Conservation (phyloP, 2,329 filamentous ascomycete species). For the Neonectria sp. region DNA sequence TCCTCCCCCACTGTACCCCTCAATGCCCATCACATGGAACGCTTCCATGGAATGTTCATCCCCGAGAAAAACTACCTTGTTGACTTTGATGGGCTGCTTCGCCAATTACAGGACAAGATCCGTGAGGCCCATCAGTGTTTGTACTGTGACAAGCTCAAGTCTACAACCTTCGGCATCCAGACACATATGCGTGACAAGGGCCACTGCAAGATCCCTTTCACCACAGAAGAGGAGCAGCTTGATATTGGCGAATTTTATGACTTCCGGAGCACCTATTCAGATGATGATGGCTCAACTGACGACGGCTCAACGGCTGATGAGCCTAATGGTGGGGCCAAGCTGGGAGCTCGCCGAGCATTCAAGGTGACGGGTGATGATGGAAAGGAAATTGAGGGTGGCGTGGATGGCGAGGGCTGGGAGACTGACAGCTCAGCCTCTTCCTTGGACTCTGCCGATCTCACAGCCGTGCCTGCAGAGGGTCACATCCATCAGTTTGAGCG, state of each 20-base stretch:
- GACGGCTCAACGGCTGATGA: slow-evolving; percentile 61
- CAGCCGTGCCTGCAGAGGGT: slow-evolving; percentile 82
- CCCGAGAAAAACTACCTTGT: slow-evolving; percentile 89
- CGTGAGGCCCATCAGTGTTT: slow-evolving; percentile 87
- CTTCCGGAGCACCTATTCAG: slow-evolving; percentile 95
- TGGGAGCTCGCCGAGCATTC: slow-evolving; percentile 72
- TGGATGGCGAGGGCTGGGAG: slow-evolving; percentile 88
- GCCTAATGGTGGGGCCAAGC: slow-evolving; percentile 74
- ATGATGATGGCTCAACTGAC: slow-evolving; percentile 77
- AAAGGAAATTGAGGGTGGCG: slow-evolving; percentile 67
- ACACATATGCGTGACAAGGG: slow-evolving; percentile 98
- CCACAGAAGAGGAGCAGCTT: slow-evolving; percentile 89
- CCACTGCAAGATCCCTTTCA: slow-evolving; percentile 97
- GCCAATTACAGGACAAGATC: slow-evolving; percentile 85
- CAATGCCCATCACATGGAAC: slow-evolving; percentile 91
- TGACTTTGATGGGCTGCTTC: slow-evolving; percentile 85
- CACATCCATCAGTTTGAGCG: slow-evolving; percentile 80
- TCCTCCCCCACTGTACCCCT: slow-evolving; percentile 81
- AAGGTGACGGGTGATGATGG: slow-evolving; percentile 68
- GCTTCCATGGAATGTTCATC: slow-evolving; percentile 95
- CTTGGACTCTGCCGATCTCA: slow-evolving; percentile 87
- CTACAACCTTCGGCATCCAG: slow-evolving; percentile 84
- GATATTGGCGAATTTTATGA: slow-evolving; percentile 98
- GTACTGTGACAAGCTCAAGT: slow-evolving; percentile 87
- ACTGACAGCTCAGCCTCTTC: slow-evolving; percentile 94